Evolutionary conservation across 2,329 filamentous ascomycete species (phyloP).

Genomic region (Spiromastix sp.): DNA sequence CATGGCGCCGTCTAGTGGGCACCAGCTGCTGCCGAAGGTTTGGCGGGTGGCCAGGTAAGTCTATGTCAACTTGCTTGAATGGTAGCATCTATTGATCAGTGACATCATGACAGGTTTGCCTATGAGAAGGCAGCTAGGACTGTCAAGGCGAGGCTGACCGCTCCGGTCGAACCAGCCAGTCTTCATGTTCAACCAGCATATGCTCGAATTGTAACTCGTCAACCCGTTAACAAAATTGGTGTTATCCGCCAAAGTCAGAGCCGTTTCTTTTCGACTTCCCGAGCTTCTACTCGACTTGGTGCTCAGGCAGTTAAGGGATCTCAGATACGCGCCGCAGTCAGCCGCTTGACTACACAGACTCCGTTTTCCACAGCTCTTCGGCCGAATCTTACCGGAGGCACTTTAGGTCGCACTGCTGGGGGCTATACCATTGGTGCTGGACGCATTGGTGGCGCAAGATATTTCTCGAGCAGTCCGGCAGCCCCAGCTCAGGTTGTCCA

Average conservation of each 20-base stretch:
- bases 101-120: constrained; percentile 30
- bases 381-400: constrained; percentile 83
- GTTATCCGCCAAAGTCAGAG: constrained; percentile 54
- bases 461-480: constrained; percentile 82
- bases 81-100: constrained; percentile 16
- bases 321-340: constrained; percentile 44
- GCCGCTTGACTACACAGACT: constrained; percentile 59
- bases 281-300: constrained; percentile 35
- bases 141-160: constrained; percentile 32
- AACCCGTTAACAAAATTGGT: constrained; percentile 52
- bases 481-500: constrained; percentile 82
- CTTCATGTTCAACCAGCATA: constrained; percentile 50
- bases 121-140: constrained; percentile 36
- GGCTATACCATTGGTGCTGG: constrained; percentile 73
- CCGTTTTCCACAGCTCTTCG: constrained; percentile 84
- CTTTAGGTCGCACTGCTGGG: constrained; percentile 72
- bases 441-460: constrained; percentile 60
- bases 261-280: constrained; percentile 52
- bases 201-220: constrained; percentile 45
- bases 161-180: constrained; percentile 26
- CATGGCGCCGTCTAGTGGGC: constrained; percentile 40
- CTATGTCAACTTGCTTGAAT: neutral
- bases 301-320: constrained; percentile 47
- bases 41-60: constrained; percentile 39
- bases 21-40: constrained; percentile 40